phyloP scores from a whole-genome alignment of 495 filamentous ascomycete species.

The Xylaria telfairii region DNA sequence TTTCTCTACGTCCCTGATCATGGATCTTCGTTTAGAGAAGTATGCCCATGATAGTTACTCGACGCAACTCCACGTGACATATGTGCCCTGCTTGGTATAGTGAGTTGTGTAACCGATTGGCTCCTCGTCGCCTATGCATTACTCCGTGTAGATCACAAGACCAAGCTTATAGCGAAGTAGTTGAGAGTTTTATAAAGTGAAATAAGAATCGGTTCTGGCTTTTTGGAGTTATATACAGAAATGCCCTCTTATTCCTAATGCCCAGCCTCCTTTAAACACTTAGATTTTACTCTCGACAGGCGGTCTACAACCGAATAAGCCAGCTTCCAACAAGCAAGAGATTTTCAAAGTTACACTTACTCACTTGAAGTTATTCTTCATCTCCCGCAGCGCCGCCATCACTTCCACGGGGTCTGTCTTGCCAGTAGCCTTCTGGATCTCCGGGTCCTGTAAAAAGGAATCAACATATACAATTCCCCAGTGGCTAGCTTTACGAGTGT shows the following conservation, averaged over 20 bases:
- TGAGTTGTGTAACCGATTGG: background rate
- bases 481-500: background rate
- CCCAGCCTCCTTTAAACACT: background rate
- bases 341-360: constrained; percentile 35
- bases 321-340: background rate
- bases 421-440: constrained; percentile 82
- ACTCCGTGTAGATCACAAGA: background rate
- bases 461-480: background rate
- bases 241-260: background rate
- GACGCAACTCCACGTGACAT: background rate
- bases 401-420: constrained; percentile 84
- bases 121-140: background rate
- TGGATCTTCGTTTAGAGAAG: no score
- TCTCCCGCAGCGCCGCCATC: constrained; percentile 83
- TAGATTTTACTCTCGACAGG: constrained; percentile 37
- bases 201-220: background rate
- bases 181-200: background rate
- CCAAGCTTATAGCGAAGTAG: background rate
- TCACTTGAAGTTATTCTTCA: constrained; percentile 90
- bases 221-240: background rate
- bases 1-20: no score
- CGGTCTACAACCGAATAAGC: constrained; percentile 24
- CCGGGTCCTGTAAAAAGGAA: constrained; percentile 66
- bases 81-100: background rate
- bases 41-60: no score